Conservation (phyloP, 106 monocot species). For the Dioscorea zingiberensis region DNA sequence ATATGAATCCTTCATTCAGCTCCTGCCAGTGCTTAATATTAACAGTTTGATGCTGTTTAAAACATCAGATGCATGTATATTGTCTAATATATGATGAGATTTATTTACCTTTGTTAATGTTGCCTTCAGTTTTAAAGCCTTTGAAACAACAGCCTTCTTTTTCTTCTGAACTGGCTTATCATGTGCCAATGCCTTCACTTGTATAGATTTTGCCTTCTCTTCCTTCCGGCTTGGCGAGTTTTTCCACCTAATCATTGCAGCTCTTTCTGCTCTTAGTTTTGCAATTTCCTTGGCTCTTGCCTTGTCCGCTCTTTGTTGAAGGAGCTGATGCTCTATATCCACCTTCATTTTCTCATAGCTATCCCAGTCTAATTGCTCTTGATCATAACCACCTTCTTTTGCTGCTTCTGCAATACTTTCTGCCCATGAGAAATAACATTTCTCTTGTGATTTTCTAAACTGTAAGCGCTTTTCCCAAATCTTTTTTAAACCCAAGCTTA, state of each 20-base stretch:
- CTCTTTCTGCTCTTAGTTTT: slow-evolving; percentile 39
- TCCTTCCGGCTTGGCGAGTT: slow-evolving; percentile 16
- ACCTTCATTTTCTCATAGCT: slow-evolving; percentile 62
- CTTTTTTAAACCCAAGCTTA: slow-evolving; percentile 49
- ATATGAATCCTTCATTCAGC: too few relatives aligned
- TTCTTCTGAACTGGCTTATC: slow-evolving; percentile 15
- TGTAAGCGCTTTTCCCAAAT: slow-evolving; percentile 51
- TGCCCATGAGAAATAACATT: slow-evolving; percentile 42
- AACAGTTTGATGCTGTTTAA: too few relatives aligned
- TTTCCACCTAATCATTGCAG: slow-evolving; percentile 36
- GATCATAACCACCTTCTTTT: slow-evolving; percentile 32
- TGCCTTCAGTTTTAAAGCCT: slow-evolving; percentile 46
- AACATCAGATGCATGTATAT: not conserved
- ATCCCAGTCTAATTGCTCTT: slow-evolving; percentile 69
- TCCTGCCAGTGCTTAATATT: too few relatives aligned
- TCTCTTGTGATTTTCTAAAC: slow-evolving; percentile 34
- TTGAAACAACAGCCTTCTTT: slow-evolving; percentile 18
- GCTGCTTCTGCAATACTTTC: slow-evolving; percentile 40
- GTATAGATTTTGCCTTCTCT: slow-evolving; percentile 19
- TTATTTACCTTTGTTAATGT: slow-evolving; percentile 41
- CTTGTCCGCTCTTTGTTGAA: slow-evolving; percentile 36
- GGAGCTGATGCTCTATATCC: slow-evolving; percentile 23
- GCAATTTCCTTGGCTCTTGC: slow-evolving; percentile 37
- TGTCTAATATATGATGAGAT: not conserved
- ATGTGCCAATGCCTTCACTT: slow-evolving; percentile 14